phyloP scores from a whole-genome alignment of 179 eudicot genomes.

The Gypsophila paniculata region DNA sequence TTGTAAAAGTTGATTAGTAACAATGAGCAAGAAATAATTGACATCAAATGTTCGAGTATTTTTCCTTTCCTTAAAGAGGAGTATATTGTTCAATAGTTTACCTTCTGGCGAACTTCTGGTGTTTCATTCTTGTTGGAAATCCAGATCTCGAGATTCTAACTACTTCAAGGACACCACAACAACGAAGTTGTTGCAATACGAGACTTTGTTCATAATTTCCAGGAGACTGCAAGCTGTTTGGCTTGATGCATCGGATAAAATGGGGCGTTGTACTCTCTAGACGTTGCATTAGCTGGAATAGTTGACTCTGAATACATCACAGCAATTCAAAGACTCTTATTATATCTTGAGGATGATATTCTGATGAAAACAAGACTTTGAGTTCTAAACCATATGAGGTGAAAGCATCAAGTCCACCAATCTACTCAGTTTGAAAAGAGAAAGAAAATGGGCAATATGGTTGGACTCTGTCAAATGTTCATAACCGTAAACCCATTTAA shows the following conservation, averaged over 20 bases:
- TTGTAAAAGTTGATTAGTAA: background rate
- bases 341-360: conserved; percentile 1
- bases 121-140: conserved; percentile 88
- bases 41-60: background rate
- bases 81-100: conserved; percentile 23
- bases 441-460: background rate
- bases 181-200: conserved; percentile 83
- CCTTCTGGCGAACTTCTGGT: conserved; percentile 96
- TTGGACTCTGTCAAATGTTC: too few species aligned
- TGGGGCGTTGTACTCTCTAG: conserved; percentile 93
- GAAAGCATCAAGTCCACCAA: background rate
- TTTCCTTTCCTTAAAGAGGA: background rate
- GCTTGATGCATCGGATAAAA: conserved; percentile 97
- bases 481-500: too few species aligned
- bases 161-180: conserved; percentile 97
- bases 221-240: conserved; percentile 83
- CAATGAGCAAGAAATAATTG: background rate
- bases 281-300: conserved; percentile 96
- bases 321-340: background rate
- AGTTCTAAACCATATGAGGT: background rate
- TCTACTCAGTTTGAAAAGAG: background rate
- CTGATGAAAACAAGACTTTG: background rate
- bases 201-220: conserved; percentile 77
- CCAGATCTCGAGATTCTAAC: conserved; percentile 98
- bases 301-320: conserved; percentile 56